These are phyloP conservation scores for Claviceps sp. DNA, from an alignment of 2,329 filamentous ascomycete species.

Conservation along the genomic window DNA sequence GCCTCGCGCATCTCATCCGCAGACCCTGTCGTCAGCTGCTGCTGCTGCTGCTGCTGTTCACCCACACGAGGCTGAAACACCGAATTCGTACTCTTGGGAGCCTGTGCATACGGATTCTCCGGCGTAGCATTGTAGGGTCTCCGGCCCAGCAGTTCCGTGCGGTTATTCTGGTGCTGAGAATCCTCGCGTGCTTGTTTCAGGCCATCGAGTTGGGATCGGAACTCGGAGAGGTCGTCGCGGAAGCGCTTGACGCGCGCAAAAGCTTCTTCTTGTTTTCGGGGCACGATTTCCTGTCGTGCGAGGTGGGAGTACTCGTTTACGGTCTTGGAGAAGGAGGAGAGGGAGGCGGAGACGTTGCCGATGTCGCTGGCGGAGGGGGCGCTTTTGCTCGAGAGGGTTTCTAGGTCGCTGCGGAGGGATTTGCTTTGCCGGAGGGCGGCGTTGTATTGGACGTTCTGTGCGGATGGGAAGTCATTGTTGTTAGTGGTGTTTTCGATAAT, in stretches of 20 bases:
- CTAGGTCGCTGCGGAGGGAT: constrained; percentile 63
- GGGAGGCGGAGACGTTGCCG: constrained; percentile 64
- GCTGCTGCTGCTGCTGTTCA: constrained; percentile 23
- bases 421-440: constrained; percentile 75
- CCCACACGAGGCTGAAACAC: constrained; percentile 23
- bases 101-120: constrained; percentile 79
- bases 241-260: constrained; percentile 77
- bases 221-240: constrained; percentile 67
- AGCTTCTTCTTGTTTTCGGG: constrained; percentile 85
- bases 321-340: constrained; percentile 72
- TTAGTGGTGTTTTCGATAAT: not conserved
- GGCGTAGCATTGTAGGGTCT: constrained; percentile 69
- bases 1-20: constrained; percentile 59
- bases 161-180: constrained; percentile 48
- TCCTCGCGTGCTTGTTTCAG: constrained; percentile 71
- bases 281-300: constrained; percentile 77
- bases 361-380: constrained; percentile 42
- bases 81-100: constrained; percentile 18
- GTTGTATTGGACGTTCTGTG: constrained; percentile 72
- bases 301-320: constrained; percentile 84
- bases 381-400: constrained; percentile 51
- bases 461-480: not conserved
- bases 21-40: constrained; percentile 27
- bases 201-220: constrained; percentile 61
- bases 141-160: constrained; percentile 72